Evolutionary conservation across 306 rosid genomes (phyloP).

Genomic region (Benincasa hispida): DNA sequence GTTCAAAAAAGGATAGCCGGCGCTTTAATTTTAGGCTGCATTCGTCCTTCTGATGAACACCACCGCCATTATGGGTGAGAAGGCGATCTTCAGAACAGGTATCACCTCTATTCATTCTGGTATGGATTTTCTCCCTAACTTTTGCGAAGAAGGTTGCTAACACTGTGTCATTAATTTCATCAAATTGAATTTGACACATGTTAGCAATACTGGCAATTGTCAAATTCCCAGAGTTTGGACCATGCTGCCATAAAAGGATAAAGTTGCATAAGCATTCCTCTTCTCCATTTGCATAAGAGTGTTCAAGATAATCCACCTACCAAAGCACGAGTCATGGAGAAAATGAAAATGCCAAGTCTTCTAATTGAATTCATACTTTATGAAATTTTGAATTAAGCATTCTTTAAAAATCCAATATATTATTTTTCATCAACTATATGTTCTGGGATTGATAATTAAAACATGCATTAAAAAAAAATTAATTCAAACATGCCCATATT

Average conservation of each 20-base stretch:
- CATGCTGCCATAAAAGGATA: constrained; percentile 44
- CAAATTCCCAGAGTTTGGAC: constrained; percentile 34
- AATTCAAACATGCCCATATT: neutral
- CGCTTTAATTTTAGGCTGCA: constrained; percentile 3
- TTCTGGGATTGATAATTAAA: neutral
- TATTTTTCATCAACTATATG: neutral
- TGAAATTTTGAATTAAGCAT: neutral
- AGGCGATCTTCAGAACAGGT: neutral
- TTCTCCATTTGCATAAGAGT: constrained; percentile 26
- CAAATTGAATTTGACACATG: constrained; percentile 38
- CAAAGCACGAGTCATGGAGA: constrained; percentile 2
- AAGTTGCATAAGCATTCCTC: constrained; percentile 47
- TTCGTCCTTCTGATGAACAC: neutral
- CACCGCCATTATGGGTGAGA: neutral
- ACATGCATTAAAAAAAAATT: neutral
- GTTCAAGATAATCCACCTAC: constrained; percentile 39
- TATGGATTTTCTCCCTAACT: constrained; percentile 20
- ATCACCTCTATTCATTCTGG: neutral
- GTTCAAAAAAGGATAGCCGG: constrained; percentile 17
- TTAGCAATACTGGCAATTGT: constrained; percentile 17
- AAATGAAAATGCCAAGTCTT: neutral
- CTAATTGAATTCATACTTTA: neutral
- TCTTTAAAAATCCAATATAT: neutral
- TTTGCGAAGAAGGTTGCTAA: constrained; percentile 35
- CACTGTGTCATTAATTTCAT: constrained; percentile 17